phyloP scores from a whole-genome alignment of 176 grass and related monocot genomes.

The Avena insularis region DNA sequence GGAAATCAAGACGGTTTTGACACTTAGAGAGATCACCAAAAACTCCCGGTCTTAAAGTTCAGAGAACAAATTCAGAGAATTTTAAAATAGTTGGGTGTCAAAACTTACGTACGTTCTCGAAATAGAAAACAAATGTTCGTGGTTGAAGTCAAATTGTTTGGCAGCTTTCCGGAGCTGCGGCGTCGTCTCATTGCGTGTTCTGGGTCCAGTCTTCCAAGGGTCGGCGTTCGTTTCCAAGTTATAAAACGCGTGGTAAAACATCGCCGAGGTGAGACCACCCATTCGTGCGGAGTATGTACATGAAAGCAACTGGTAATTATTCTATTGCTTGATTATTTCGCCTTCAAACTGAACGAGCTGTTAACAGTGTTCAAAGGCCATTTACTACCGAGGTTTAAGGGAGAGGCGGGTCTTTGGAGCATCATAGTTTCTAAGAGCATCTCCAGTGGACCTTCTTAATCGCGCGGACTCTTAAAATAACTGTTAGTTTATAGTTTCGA shows the following conservation, averaged over 20 bases:
- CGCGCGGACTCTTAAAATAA: too few species aligned
- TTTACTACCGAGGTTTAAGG: background rate
- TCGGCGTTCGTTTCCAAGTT: constrained; percentile 16
- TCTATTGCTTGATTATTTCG: background rate
- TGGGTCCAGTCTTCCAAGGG: constrained; percentile 34
- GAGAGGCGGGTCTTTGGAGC: too few species aligned
- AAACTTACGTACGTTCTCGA: background rate
- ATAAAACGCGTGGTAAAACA: background rate
- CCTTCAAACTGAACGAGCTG: background rate
- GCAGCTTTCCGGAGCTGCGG: background rate
- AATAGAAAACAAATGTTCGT: background rate
- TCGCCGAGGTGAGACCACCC: background rate
- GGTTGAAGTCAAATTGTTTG: constrained; percentile 19
- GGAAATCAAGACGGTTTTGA: too few species aligned
- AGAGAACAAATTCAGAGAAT: too few species aligned
- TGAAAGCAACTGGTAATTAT: background rate
- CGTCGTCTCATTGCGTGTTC: background rate
- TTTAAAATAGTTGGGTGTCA: too few species aligned
- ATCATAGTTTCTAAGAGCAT: too few species aligned
- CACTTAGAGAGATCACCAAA: background rate
- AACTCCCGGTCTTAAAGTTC: background rate
- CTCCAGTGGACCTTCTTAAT: too few species aligned
- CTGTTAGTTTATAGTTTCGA: too few species aligned
- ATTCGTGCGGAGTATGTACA: background rate
- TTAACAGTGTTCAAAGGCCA: background rate